Percentiles rank a stretch among this genome's conserved stretches.
Evolutionary conservation across 2,329 filamentous ascomycete species (phyloP).

Genomic region (Diaporthe nobilis): DNA sequence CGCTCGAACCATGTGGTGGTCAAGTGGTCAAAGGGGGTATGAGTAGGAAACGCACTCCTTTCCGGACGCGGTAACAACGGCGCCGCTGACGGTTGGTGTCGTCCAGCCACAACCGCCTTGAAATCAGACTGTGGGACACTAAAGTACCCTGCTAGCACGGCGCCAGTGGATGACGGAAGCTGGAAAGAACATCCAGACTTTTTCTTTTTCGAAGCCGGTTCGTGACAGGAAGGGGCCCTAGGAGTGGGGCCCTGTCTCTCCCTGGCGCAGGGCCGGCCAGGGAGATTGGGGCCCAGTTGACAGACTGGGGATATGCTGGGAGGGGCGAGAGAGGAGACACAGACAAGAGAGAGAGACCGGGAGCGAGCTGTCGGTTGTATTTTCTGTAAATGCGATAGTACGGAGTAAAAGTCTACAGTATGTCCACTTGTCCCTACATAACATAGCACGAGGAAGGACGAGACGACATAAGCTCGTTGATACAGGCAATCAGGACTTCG

Average conservation of each 20-base stretch:
- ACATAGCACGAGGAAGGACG: neutral
- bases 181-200: neutral
- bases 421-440: neutral
- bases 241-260: neutral
- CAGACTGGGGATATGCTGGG: conserved; percentile 11
- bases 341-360: neutral
- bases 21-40: neutral
- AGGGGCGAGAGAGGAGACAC: neutral
- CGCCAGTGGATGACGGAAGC: neutral
- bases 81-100: conserved; percentile 6
- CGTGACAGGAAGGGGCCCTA: conserved; percentile 6
- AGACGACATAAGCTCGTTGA: neutral
- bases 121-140: conserved; percentile 19
- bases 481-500: neutral
- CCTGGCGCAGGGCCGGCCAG: neutral
- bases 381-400: neutral
- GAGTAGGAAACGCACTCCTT: neutral
- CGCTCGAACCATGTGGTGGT: conserved; percentile 11
- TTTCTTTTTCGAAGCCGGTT: conserved; percentile 18
- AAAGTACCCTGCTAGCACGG: conserved; percentile 5
- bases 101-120: conserved; percentile 3
- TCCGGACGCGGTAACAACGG: neutral
- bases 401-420: neutral
- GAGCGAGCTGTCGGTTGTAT: neutral
- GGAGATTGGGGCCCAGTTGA: conserved; percentile 17